Conservation (phyloP, 805 yeast genomes). For the Starmerella floricola region DNA sequence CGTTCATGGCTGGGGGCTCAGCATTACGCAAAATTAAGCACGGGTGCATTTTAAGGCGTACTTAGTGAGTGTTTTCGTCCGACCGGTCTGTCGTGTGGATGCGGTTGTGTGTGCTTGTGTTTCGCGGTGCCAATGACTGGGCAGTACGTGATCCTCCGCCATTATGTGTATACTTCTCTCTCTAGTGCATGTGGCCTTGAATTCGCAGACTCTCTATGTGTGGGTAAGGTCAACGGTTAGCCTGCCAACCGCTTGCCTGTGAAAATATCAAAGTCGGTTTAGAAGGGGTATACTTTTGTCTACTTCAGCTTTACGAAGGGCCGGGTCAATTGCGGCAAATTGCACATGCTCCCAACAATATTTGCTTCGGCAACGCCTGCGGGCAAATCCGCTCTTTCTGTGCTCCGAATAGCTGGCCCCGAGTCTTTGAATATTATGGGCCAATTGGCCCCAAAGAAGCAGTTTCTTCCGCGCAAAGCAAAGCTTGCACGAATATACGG, state of each 20-base stretch:
- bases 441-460: constrained; percentile 15
- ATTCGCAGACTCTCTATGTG: too few species aligned
- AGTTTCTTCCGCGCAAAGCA: constrained; percentile 44
- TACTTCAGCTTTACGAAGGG: too few species aligned
- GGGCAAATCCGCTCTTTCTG: constrained; percentile 74
- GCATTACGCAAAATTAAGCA: constrained; percentile 3
- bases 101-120: too few species aligned
- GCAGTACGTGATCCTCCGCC: too few species aligned
- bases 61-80: too few species aligned
- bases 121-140: too few species aligned
- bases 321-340: too few species aligned
- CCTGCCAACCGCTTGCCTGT: too few species aligned
- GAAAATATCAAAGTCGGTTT: too few species aligned
- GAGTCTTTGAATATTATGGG: constrained; percentile 20
- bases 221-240: neutral
- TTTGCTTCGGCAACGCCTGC: constrained; percentile 83
- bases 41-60: neutral
- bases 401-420: constrained; percentile 72
- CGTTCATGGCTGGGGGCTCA: constrained; percentile 29
- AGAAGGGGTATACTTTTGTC: neutral
- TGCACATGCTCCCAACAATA: constrained; percentile 46
- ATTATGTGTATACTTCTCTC: too few species aligned
- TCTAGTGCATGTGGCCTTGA: too few species aligned
- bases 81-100: too few species aligned
- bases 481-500: constrained; percentile 45